phyloP scores from a whole-genome alignment of 257 asterid genomes.

The Nicotiana tabacum region DNA sequence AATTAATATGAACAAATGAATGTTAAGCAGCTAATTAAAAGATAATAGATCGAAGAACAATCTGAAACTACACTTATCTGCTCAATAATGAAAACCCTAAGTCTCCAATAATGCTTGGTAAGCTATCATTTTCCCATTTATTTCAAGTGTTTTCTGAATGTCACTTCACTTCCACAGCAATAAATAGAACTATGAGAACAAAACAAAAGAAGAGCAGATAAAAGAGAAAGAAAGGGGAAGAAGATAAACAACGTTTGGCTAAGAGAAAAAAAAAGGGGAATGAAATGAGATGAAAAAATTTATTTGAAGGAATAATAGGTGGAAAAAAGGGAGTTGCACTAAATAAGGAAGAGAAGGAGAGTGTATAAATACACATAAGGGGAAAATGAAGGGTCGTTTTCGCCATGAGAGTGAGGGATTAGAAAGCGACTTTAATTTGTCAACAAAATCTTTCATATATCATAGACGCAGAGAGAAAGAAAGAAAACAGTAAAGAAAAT shows the following conservation, averaged over 20 bases:
- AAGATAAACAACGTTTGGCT: background rate
- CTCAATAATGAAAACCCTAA: conserved; percentile 3
- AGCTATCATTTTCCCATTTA: conserved; percentile 2
- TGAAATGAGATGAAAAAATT: background rate
- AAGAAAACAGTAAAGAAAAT: background rate
- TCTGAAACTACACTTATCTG: background rate
- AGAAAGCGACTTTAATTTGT: conserved; percentile 29
- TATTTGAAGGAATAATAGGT: background rate
- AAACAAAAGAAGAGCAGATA: background rate
- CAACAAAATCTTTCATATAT: conserved; percentile 5
- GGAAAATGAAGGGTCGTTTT: conserved; percentile 40
- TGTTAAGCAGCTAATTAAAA: background rate
- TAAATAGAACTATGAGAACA: background rate
- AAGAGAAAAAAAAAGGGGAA: background rate
- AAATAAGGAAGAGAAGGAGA: conserved; percentile 19
- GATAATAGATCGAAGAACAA: background rate
- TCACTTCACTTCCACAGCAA: background rate
- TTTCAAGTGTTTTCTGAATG: background rate
- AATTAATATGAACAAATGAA: background rate
- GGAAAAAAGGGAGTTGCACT: conserved; percentile 24
- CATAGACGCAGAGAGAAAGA: background rate
- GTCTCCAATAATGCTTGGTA: background rate
- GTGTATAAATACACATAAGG: conserved; percentile 26
- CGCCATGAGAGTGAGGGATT: conserved; percentile 45
- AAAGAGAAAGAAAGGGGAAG: background rate